Evolutionary conservation across 805 yeast genomes (phyloP).

Genomic region (Candida silvicultrix): DNA sequence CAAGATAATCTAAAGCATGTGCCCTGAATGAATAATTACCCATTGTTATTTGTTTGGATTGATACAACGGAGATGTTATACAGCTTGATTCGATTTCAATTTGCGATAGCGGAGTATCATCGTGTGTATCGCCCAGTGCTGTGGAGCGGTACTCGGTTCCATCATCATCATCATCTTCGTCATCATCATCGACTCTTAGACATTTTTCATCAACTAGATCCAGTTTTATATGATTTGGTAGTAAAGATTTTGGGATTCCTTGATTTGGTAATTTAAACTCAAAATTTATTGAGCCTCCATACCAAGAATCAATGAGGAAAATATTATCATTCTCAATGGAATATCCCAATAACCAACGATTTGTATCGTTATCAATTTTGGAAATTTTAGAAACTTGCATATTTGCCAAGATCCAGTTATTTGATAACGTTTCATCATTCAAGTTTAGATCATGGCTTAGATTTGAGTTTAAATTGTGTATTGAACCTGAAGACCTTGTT

Average conservation of each 20-base stretch:
- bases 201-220: constrained; percentile 9
- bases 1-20: neutral
- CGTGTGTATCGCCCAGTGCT: no score
- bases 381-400: constrained; percentile 12
- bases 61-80: constrained; percentile 12
- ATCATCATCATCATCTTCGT: no score
- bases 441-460: no score
- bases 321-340: constrained; percentile 3
- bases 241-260: constrained; percentile 20
- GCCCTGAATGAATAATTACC: constrained; percentile 5
- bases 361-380: neutral
- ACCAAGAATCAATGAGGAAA: constrained; percentile 19
- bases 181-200: constrained; percentile 12
- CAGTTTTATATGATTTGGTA: constrained; percentile 19
- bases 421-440: no score
- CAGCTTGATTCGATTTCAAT: constrained; percentile 51
- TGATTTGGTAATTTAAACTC: constrained; percentile 35
- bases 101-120: constrained; percentile 33
- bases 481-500: constrained; percentile 48
- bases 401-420: constrained; percentile 39
- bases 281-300: constrained; percentile 17
- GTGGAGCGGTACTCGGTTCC: no score
- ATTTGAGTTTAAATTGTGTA: constrained; percentile 29
- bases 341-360: constrained; percentile 1
- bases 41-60: constrained; percentile 11